Evolutionary conservation across 257 asterid species (phyloP).

Genomic region (Datura wrightii): DNA sequence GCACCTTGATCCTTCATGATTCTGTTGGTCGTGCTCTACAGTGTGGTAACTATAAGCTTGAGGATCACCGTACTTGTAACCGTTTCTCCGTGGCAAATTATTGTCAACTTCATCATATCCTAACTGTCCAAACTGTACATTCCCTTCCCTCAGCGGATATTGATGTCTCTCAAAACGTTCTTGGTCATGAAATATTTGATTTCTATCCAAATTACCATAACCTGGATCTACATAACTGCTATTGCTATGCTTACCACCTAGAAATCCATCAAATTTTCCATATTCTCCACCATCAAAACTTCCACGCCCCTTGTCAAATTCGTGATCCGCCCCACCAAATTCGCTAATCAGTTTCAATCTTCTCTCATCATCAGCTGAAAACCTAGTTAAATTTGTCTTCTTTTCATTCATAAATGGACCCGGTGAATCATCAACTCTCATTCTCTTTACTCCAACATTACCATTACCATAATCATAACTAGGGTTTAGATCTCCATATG

Average conservation of each 20-base stretch:
- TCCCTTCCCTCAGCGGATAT: not conserved
- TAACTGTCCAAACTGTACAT: not conserved
- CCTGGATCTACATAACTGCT: constrained; percentile 36
- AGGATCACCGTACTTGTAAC: constrained; percentile 39
- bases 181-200: constrained; percentile 24
- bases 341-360: constrained; percentile 79
- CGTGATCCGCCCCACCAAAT: constrained; percentile 55
- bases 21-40: constrained; percentile 37
- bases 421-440: constrained; percentile 51
- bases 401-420: constrained; percentile 30
- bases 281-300: constrained; percentile 29
- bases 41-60: constrained; percentile 42
- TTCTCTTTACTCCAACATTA: constrained; percentile 65
- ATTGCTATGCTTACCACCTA: not conserved
- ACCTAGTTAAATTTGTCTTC: constrained; percentile 18
- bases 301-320: constrained; percentile 29
- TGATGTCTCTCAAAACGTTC: constrained; percentile 30
- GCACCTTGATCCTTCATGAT: constrained; percentile 37
- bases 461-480: constrained; percentile 36
- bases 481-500: constrained; percentile 43
- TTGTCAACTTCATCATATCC: constrained; percentile 39
- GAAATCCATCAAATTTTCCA: constrained; percentile 34
- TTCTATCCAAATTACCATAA: constrained; percentile 37
- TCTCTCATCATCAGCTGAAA: constrained; percentile 64
- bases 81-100: constrained; percentile 41